A percentile compares a stretch with the other conserved stretches of the same genome.
Evolutionary conservation across 352 stramenopile species (phyloP).

Genomic region (Phytophthora agathidicida): DNA sequence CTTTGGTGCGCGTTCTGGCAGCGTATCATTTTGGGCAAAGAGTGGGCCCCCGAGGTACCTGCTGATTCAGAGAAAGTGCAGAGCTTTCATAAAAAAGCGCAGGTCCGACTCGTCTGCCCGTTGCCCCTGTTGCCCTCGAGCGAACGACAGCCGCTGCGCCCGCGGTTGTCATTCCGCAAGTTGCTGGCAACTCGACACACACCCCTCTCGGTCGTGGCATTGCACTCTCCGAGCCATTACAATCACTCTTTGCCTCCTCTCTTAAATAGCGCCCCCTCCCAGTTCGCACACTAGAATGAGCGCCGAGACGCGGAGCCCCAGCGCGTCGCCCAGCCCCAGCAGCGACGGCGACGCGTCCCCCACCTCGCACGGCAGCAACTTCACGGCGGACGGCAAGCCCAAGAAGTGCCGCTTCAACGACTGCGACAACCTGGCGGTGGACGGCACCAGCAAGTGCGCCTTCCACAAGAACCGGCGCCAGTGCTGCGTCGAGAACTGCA

Average conservation of each 20-base stretch:
- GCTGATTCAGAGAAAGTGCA: constrained; percentile 21
- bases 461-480: constrained; percentile 87
- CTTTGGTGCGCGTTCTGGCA: constrained; percentile 15
- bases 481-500: constrained; percentile 83
- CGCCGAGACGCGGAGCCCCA: constrained; percentile 35
- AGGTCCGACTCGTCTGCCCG: constrained; percentile 20
- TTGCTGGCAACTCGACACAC: constrained; percentile 51
- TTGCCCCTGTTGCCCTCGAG: constrained; percentile 27
- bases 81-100: constrained; percentile 7
- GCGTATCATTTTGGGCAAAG: constrained; percentile 23
- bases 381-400: constrained; percentile 37
- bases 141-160: constrained; percentile 46
- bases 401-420: constrained; percentile 85
- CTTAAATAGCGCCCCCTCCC: no score
- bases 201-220: constrained; percentile 35
- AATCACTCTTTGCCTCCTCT: no score
- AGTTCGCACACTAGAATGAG: constrained; percentile 27
- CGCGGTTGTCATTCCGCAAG: constrained; percentile 64
- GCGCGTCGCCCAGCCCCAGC: constrained; percentile 30
- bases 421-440: constrained; percentile 73
- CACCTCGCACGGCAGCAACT: constrained; percentile 1
- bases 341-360: constrained; percentile 32
- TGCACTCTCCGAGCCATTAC: constrained; percentile 18
- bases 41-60: constrained; percentile 24
- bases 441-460: constrained; percentile 78